Evolutionary conservation across 345 rosid species (phyloP).

Genomic region (Corymbia maculata): DNA sequence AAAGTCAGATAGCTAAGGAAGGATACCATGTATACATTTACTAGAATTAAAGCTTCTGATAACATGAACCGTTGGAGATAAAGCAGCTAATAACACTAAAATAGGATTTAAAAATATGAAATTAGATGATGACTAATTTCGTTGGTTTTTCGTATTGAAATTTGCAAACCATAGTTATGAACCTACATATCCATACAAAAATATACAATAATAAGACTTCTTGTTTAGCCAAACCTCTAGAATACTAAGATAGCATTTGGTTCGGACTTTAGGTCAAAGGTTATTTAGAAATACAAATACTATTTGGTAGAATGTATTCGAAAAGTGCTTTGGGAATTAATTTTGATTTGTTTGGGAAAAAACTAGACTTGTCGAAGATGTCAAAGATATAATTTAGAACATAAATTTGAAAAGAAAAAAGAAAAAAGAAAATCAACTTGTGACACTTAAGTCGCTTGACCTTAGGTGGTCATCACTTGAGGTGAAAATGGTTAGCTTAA

Average conservation of each 20-base stretch:
- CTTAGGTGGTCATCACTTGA: background rate
- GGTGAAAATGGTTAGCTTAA: background rate
- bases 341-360: background rate
- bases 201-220: background rate
- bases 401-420: background rate
- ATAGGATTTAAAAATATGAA: background rate
- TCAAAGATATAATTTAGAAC: no score
- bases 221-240: background rate
- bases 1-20: background rate
- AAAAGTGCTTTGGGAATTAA: background rate
- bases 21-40: background rate
- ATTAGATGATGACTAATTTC: background rate
- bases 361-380: background rate
- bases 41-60: background rate
- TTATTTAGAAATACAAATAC: background rate
- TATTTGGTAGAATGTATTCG: background rate
- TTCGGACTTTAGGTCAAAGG: background rate
- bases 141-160: background rate
- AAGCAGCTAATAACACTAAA: background rate
- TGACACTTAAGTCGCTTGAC: background rate
- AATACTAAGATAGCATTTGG: background rate
- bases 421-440: background rate
- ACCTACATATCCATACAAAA: background rate
- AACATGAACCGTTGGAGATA: background rate
- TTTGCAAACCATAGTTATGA: background rate